Evolutionary conservation across 2,329 filamentous ascomycete species (phyloP).

Genomic region (Chaetomiaceae sp.): DNA sequence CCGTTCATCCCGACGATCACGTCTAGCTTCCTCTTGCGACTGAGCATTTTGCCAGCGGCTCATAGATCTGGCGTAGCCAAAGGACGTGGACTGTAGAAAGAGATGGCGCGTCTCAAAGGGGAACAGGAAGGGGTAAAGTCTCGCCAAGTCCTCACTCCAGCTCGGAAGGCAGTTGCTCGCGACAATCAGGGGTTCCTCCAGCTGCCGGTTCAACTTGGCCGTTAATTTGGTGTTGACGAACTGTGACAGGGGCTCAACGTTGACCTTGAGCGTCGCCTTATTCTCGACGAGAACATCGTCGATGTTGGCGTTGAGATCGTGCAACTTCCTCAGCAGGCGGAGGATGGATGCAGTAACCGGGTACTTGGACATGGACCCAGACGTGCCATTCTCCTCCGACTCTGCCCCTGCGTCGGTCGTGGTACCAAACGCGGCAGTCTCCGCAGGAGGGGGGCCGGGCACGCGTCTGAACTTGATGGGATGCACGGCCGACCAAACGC

Average conservation of each 20-base stretch:
- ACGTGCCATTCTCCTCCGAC: constrained; percentile 57
- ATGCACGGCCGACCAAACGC: constrained; percentile 86
- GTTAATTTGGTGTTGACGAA: constrained; percentile 99
- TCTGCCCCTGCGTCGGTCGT: constrained; percentile 45
- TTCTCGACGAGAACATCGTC: constrained; percentile 84
- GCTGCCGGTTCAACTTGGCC: constrained; percentile 91
- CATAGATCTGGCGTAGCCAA: constrained; percentile 97
- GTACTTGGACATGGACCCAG: constrained; percentile 75
- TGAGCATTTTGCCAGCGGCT: constrained; percentile 93
- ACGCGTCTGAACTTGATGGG: constrained; percentile 89
- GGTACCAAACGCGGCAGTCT: constrained; percentile 59
- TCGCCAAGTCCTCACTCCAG: constrained; percentile 93
- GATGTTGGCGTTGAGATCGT: constrained; percentile 87
- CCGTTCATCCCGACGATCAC: constrained; percentile 81
- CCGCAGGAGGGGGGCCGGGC: constrained; percentile 71
- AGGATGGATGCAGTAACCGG: constrained; percentile 84
- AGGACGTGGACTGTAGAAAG: constrained; percentile 96
- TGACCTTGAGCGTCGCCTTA: constrained; percentile 64
- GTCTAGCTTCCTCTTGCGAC: constrained; percentile 70
- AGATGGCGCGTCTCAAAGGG: constrained; percentile 96
- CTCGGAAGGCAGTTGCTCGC: constrained; percentile 92
- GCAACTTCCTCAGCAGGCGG: constrained; percentile 80
- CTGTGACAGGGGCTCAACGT: constrained; percentile 78
- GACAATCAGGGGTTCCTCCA: constrained; percentile 94
- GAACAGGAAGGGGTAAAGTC: constrained; percentile 93